Percentiles rank a stretch among this genome's conserved stretches.
Evolutionary conservation across 805 yeast species (phyloP).

Genomic region (Saturnispora galanensis): DNA sequence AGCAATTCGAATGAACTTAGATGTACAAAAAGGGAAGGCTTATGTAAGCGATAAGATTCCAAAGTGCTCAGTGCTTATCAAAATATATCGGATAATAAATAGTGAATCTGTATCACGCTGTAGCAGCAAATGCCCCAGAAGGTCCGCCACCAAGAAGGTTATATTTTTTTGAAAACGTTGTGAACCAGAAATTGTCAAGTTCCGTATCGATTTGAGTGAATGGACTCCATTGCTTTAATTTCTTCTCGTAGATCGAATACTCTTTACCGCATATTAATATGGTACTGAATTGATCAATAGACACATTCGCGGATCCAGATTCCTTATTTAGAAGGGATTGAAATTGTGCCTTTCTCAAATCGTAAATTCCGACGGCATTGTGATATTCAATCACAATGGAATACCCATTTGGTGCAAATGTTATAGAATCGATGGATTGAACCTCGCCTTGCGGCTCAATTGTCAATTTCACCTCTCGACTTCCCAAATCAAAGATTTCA

Average conservation of each 20-base stretch:
- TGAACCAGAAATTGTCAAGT: not conserved
- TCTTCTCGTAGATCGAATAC: constrained; percentile 9
- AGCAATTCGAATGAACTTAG: too few relatives aligned
- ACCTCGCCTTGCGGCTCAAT: constrained; percentile 4
- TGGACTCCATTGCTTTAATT: constrained; percentile 5
- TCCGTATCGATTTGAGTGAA: not conserved
- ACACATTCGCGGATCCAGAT: not conserved
- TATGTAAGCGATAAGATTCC: too few relatives aligned
- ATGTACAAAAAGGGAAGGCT: too few relatives aligned
- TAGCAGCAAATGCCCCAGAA: too few relatives aligned
- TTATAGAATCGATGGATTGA: not conserved
- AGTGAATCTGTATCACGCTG: too few relatives aligned
- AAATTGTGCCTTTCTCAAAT: constrained; percentile 17
- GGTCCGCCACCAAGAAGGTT: too few relatives aligned
- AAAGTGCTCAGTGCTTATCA: too few relatives aligned
- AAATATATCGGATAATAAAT: too few relatives aligned
- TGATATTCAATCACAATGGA: constrained; percentile 31
- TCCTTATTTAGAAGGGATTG: not conserved
- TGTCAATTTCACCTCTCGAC: constrained; percentile 7
- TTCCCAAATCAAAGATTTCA: constrained; percentile 10
- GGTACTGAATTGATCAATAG: constrained; percentile 10
- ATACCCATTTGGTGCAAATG: constrained; percentile 43
- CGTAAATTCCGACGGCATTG: constrained; percentile 15
- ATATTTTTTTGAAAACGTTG: not conserved
- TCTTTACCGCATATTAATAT: not conserved